These are phyloP conservation scores for Porodaedalea pini DNA, from an alignment of 1,284 basidiomycete species.

Conservation along the genomic window DNA sequence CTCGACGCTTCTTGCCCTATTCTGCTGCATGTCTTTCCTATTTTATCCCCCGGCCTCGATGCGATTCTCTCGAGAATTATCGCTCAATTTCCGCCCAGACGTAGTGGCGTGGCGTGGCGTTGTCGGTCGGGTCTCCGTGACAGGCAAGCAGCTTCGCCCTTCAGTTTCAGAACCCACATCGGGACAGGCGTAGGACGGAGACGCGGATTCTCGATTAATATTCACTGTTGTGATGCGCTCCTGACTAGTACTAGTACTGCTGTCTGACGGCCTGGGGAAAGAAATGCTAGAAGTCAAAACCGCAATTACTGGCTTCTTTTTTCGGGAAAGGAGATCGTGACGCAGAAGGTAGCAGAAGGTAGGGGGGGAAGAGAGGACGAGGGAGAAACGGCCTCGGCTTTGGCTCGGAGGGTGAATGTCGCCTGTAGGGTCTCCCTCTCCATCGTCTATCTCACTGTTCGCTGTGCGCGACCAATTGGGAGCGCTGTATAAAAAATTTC, in stretches of 20 bases:
- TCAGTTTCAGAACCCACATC: no score
- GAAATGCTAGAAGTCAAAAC: slow-evolving; percentile 2
- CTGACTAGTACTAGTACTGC: not conserved
- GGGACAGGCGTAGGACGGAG: not conserved
- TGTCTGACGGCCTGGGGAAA: no score
- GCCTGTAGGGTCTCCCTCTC: not conserved
- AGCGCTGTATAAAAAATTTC: not conserved
- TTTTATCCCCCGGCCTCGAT: no score
- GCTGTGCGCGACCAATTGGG: not conserved
- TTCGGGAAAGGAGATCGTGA: no score
- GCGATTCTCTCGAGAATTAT: no score
- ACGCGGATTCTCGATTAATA: not conserved
- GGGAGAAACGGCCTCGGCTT: not conserved
- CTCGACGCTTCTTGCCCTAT: no score
- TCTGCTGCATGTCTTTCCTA: no score
- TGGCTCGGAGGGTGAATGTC: not conserved
- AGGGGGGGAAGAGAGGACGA: no score
- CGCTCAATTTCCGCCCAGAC: not conserved
- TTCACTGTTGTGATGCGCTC: slow-evolving; percentile 1
- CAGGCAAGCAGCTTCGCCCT: not conserved
- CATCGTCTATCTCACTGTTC: not conserved
- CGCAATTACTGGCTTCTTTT: not conserved
- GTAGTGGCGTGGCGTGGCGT: not conserved
- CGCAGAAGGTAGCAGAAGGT: no score
- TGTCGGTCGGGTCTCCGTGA: not conserved